phyloP scores from a whole-genome alignment of 441 rosid genomes.

The Hypseocharis bilobata region DNA sequence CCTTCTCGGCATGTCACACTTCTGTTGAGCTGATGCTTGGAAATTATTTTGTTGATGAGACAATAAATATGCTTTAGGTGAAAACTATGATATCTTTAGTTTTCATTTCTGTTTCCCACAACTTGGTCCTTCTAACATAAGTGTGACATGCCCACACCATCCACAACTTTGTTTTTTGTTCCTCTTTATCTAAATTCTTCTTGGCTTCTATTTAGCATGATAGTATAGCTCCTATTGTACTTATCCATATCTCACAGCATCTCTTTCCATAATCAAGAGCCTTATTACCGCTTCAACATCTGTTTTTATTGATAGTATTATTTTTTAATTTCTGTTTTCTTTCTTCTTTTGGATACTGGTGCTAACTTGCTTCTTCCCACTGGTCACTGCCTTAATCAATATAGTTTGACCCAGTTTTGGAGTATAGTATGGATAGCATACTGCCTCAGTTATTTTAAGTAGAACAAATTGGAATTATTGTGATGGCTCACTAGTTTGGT shows the following conservation, averaged over 20 bases:
- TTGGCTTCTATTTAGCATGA: neutral
- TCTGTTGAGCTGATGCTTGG: neutral
- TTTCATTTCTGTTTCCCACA: neutral
- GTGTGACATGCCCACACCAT: too few species aligned
- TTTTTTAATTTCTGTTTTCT: too few species aligned
- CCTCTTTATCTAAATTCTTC: neutral
- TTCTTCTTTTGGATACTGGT: neutral
- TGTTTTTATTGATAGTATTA: too few species aligned
- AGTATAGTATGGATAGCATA: neutral
- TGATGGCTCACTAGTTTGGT: neutral
- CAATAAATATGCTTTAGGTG: too few species aligned
- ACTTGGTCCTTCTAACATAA: neutral
- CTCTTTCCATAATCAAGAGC: neutral
- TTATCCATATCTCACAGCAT: neutral
- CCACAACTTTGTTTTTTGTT: neutral
- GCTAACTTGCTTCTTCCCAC: neutral
- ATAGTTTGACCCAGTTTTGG: too few species aligned
- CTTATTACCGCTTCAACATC: neutral
- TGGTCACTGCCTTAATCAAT: neutral
- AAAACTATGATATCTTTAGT: neutral
- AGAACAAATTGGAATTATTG: too few species aligned
- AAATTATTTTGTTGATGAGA: too few species aligned
- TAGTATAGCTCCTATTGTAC: neutral
- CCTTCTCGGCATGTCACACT: neutral
- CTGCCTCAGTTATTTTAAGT: too few species aligned